phyloP scores from a whole-genome alignment of 345 rosid genomes.

The Sonneratia caseolaris region DNA sequence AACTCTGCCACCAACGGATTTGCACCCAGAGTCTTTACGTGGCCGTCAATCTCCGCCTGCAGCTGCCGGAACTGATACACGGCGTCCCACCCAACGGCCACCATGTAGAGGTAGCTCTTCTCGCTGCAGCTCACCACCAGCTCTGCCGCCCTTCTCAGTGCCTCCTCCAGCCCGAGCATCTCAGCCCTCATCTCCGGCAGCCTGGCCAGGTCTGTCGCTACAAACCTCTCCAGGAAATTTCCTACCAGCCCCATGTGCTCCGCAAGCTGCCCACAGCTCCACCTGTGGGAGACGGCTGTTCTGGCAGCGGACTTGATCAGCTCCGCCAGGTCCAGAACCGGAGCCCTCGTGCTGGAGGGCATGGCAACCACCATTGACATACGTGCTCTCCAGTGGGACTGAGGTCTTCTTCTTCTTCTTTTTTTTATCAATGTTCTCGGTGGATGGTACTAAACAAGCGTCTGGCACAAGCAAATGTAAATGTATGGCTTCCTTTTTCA shows the following conservation, averaged over 20 bases:
- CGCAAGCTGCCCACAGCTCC: conserved; percentile 76
- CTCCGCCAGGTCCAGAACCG: neutral
- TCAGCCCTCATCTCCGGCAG: conserved; percentile 78
- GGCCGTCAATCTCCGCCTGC: conserved; percentile 74
- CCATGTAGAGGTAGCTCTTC: conserved; percentile 69
- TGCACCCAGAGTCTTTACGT: conserved; percentile 59
- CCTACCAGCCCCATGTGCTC: conserved; percentile 69
- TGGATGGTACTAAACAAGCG: too few species aligned
- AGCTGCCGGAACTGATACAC: conserved; percentile 85
- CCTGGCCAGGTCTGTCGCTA: conserved; percentile 64
- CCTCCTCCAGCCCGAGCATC: conserved; percentile 72
- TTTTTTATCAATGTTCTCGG: too few species aligned
- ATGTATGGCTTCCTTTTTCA: too few species aligned
- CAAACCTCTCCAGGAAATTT: conserved; percentile 57
- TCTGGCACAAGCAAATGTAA: too few species aligned
- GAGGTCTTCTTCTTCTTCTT: too few species aligned
- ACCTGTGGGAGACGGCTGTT: conserved; percentile 67
- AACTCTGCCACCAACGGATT: conserved; percentile 74
- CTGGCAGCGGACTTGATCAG: conserved; percentile 27
- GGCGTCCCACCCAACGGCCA: conserved; percentile 96
- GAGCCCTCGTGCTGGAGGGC: neutral
- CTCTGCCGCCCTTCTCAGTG: conserved; percentile 52
- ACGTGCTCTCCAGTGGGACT: too few species aligned
- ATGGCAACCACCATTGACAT: neutral
- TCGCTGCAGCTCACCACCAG: conserved; percentile 72